Conservation (phyloP, 31 red algal genomes). For the Bonnemaisonia californica region DNA sequence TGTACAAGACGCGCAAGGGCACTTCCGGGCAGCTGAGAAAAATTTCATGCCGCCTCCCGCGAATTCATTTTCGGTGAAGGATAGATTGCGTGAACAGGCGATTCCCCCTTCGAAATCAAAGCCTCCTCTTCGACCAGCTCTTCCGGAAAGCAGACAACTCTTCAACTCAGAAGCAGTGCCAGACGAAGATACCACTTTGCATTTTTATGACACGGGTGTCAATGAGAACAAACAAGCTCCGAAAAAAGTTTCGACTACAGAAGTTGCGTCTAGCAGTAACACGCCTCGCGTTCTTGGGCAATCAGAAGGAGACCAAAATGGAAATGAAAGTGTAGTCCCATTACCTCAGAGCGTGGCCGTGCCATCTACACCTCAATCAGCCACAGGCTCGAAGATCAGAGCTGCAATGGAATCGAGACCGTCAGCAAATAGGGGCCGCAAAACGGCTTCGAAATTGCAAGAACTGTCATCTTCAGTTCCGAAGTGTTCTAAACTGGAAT, state of each 20-base stretch:
- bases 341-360: no score
- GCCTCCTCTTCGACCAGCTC: neutral
- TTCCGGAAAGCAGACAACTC: constrained; percentile 6
- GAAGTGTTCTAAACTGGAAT: neutral
- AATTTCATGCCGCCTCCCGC: no score
- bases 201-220: neutral
- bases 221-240: no score
- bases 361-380: neutral
- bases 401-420: neutral
- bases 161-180: constrained; percentile 1
- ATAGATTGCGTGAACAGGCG: neutral
- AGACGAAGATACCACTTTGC: constrained; percentile 17
- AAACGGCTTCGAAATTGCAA: neutral
- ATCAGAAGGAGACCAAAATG: no score
- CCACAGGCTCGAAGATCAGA: neutral
- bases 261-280: no score
- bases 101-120: neutral
- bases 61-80: no score
- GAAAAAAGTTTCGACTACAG: no score
- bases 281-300: no score
- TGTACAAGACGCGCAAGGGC: no score
- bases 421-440: neutral
- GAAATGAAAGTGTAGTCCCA: no score
- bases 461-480: neutral
- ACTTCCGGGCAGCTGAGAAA: no score